These are phyloP conservation scores for Paragyromitra xinjiangensis DNA, from an alignment of 495 filamentous ascomycete species.

Conservation along the genomic window DNA sequence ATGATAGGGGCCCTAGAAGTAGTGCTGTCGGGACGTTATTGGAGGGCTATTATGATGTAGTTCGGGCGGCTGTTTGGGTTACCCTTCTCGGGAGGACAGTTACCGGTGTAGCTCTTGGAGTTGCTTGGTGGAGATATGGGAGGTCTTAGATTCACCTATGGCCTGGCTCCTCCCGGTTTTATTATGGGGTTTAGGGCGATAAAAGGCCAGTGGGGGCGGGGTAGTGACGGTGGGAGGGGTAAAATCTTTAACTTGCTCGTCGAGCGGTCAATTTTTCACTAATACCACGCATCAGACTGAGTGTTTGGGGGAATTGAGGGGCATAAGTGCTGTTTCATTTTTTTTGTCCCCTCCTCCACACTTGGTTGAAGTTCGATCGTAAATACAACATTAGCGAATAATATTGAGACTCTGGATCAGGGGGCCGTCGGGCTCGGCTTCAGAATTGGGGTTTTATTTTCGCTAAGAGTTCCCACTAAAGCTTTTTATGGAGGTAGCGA, in stretches of 20 bases:
- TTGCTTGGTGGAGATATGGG: slow-evolving; percentile 45
- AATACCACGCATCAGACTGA: background rate
- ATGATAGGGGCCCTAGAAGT: slow-evolving; percentile 41
- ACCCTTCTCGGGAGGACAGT: slow-evolving; percentile 60
- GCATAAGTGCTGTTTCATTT: background rate
- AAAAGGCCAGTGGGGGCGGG: background rate
- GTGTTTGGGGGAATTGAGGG: background rate
- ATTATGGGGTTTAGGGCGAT: background rate
- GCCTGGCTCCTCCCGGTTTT: background rate
- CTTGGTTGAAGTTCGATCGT: background rate
- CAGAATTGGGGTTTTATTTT: background rate
- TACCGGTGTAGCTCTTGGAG: slow-evolving; percentile 42
- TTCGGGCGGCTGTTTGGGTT: slow-evolving; percentile 69
- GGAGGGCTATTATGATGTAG: slow-evolving; percentile 73
- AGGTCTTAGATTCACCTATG: slow-evolving; percentile 12
- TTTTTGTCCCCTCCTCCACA: background rate
- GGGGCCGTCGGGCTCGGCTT: background rate
- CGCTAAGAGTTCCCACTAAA: background rate
- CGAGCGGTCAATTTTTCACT: background rate
- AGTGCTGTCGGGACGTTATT: slow-evolving; percentile 70
- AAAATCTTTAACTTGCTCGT: background rate
- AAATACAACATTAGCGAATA: background rate
- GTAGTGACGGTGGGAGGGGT: background rate
- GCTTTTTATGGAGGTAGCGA: background rate
- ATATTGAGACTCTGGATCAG: background rate